phyloP scores from a whole-genome alignment of 2,329 filamentous ascomycete species.

The Exophiala sideris region DNA sequence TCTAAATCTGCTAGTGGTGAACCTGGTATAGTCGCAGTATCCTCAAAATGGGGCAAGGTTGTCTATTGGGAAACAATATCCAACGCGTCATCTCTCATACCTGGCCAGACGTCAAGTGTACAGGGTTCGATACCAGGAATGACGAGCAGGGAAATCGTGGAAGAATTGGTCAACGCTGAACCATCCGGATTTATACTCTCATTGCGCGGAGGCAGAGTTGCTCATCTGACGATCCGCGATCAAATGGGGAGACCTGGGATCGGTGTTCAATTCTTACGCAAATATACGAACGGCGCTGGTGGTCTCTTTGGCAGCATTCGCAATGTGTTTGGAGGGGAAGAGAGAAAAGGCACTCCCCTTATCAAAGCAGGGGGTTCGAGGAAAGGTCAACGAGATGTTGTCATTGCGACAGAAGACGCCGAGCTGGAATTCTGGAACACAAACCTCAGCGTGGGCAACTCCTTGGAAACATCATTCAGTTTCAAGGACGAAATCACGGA shows the following conservation, averaged over 20 bases:
- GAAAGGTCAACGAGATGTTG: conserved; percentile 78
- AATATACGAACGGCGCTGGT: conserved; percentile 54
- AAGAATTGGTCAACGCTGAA: conserved; percentile 77
- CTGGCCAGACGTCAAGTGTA: conserved; percentile 75
- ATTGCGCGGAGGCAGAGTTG: conserved; percentile 80
- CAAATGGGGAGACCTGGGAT: conserved; percentile 80
- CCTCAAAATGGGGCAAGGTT: conserved; percentile 78
- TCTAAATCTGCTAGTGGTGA: conserved; percentile 75
- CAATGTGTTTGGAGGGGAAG: conserved; percentile 66
- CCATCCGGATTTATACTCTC: conserved; percentile 80
- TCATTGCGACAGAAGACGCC: conserved; percentile 74
- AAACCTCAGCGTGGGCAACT: conserved; percentile 80
- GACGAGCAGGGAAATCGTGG: conserved; percentile 72
- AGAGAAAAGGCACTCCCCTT: conserved; percentile 75
- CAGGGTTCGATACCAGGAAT: conserved; percentile 72
- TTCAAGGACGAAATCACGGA: conserved; percentile 61
- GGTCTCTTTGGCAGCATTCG: conserved; percentile 80
- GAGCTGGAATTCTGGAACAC: conserved; percentile 82
- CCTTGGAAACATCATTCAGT: conserved; percentile 69
- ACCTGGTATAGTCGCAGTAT: conserved; percentile 80
- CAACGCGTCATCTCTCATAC: conserved; percentile 77
- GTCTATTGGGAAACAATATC: conserved; percentile 96
- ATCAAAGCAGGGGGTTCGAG: conserved; percentile 67
- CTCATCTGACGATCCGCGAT: conserved; percentile 82
- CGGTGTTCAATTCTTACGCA: conserved; percentile 71